Percentiles rank a stretch among this genome's conserved stretches.
Evolutionary conservation across 768 basidiomycete genomes (phyloP).

Genomic region (Arthromyces matolae): DNA sequence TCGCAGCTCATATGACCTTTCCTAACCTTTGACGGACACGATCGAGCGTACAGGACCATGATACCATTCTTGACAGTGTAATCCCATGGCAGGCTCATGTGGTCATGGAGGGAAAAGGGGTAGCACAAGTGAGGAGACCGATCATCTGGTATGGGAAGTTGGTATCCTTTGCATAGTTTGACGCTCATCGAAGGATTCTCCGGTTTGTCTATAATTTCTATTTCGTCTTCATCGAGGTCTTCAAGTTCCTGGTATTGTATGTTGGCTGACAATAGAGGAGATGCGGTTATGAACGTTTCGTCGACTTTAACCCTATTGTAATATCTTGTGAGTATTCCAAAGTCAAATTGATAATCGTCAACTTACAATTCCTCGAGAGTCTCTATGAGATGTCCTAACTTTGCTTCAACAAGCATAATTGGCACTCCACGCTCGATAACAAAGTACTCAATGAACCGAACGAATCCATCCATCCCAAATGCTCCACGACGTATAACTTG

Average conservation of each 20-base stretch:
- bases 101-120: constrained; percentile 20
- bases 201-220: too few relatives aligned
- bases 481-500: too few relatives aligned
- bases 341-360: too few relatives aligned
- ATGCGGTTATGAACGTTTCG: too few relatives aligned
- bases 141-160: background rate
- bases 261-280: too few relatives aligned
- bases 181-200: too few relatives aligned
- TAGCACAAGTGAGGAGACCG: constrained; percentile 12
- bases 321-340: too few relatives aligned
- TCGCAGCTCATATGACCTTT: background rate
- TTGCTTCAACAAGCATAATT: background rate
- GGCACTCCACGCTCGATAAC: background rate
- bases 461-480: constrained; percentile 1
- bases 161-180: too few relatives aligned
- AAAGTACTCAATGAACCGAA: constrained; percentile 3
- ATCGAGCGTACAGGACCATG: background rate
- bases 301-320: too few relatives aligned
- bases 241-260: too few relatives aligned
- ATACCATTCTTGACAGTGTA: constrained; percentile 1
- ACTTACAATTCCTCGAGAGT: constrained; percentile 2
- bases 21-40: background rate
- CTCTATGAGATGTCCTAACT: background rate
- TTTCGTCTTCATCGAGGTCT: too few relatives aligned
- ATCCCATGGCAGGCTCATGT: constrained; percentile 13